A percentile compares a stretch with the other conserved stretches of the same genome.
Conservation (phyloP, 352 stramenopile species). For the Globisporangium recalcitrans region DNA sequence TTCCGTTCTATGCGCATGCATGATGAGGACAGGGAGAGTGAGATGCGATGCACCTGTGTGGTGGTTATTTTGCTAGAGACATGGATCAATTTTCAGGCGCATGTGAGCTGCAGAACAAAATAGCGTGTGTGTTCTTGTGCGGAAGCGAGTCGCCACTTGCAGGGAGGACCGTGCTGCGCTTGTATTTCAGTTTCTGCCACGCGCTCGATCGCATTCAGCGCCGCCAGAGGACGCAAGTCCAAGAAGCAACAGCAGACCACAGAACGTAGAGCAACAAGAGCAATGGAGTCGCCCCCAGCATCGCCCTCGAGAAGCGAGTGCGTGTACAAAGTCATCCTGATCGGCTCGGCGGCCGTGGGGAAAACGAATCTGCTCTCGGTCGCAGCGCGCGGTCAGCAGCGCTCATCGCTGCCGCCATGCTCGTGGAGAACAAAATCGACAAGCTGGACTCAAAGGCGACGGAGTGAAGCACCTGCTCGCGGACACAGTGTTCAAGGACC, state of each 20-base stretch:
- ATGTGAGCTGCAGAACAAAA: background rate
- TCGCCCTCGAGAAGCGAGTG: conserved; percentile 40
- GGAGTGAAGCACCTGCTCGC: conserved; percentile 42
- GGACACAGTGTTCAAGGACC: conserved; percentile 50
- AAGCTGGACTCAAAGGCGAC: conserved; percentile 31
- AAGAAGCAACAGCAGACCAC: background rate
- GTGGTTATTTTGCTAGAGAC: conserved; percentile 5
- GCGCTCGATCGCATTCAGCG: background rate
- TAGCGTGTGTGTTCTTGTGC: too few species aligned
- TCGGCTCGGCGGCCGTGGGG: conserved; percentile 51
- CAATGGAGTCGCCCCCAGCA: conserved; percentile 29
- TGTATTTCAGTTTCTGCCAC: background rate
- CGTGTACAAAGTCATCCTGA: conserved; percentile 63
- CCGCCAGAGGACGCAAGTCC: too few species aligned
- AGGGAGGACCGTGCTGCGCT: background rate
- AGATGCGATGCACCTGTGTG: background rate
- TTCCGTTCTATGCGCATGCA: background rate
- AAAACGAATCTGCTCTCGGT: conserved; percentile 64
- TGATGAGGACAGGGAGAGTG: background rate
- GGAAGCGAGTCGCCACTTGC: too few species aligned
- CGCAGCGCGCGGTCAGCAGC: conserved; percentile 42
- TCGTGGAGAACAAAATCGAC: conserved; percentile 75
- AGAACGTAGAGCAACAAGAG: too few species aligned
- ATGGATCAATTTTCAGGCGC: background rate
- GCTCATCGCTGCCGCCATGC: conserved; percentile 52